Evolutionary conservation across 345 rosid genomes (phyloP), one percentile per base, ranked within the genome.

Genomic region (Excoecaria agallocha): DNA sequence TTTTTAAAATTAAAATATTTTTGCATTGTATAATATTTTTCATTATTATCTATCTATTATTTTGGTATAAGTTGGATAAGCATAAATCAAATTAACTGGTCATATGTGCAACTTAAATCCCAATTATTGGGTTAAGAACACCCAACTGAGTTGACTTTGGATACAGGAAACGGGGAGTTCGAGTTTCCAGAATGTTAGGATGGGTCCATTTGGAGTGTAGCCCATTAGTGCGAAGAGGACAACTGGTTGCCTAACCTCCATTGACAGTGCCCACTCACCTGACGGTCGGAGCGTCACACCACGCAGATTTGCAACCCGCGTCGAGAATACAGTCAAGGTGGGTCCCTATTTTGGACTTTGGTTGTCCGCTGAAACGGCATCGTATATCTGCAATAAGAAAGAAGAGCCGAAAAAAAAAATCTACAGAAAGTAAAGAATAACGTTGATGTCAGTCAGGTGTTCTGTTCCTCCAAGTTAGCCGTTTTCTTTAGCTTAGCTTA

Each of bases 401-500:
- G n/a, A 68, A 49, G 35, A 30, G 30, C 30, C 55, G 12, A 54
- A 54, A n/a, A 38, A 7, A 38, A 64, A 20, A 43, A n/a, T 50
- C 24, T 19, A 13, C n/a, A 35, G 43, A 76, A 30, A 69, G 79
- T 22, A 76, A 81, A 75, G 75, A 78, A 84, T 77, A 76, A 85
- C 82, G 87, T 83, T 60, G 76, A 79, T 76, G 48, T 43, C 48
- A 43, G 76, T 83, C 84, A 70, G 84, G 76, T 56, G 78, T 63
- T 76, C 74, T 56, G 78, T 63, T 76, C 74, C 56, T 39, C 54
- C 52, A 58, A 37, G 59, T 57, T 68, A 76, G 88, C 87, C 86
- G 84, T 85, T 85, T 82, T 80, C 86, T 81, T 82, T 84, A 78
- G 80, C 84, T 72, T 80, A 78, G 30, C 30, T 30, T 30, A 30